Conservation (phyloP, 768 basidiomycete genomes). For the Lanmaoa pseudosensibilis region DNA sequence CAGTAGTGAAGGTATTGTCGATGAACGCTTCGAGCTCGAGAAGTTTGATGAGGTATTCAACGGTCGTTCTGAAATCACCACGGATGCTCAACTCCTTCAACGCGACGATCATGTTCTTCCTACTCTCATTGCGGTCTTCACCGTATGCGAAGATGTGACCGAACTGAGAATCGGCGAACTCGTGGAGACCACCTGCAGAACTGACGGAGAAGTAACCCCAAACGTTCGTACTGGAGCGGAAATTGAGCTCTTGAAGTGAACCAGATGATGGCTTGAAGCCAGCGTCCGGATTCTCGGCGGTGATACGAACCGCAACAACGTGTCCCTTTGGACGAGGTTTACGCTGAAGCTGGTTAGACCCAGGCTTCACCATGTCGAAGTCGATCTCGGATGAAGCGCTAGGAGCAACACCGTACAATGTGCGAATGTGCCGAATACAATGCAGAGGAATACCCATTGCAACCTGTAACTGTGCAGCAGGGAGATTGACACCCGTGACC, state of each 20-base stretch:
- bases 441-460: conserved; percentile 98
- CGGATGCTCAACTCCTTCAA: conserved; percentile 98
- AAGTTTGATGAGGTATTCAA: conserved; percentile 98
- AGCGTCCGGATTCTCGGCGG: conserved; percentile 98
- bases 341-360: conserved; percentile 83
- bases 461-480: conserved; percentile 94
- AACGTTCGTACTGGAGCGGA: conserved; percentile 98
- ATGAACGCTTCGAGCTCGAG: conserved; percentile 95
- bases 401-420: conserved; percentile 91
- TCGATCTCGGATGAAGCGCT: conserved; percentile 91
- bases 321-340: conserved; percentile 97
- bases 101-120: conserved; percentile 99
- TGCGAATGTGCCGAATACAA: conserved; percentile 93
- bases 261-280: conserved; percentile 99
- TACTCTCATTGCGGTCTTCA: conserved; percentile 88
- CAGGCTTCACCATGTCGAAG: conserved; percentile 92
- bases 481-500: conserved; percentile 98
- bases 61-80: conserved; percentile 97
- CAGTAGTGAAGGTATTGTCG: conserved; percentile 97
- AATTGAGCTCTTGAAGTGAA: conserved; percentile 96
- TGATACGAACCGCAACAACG: conserved; percentile 98
- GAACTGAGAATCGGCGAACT: conserved; percentile 99
- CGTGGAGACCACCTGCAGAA: conserved; percentile 93
- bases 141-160: conserved; percentile 99
- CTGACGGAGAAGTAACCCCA: conserved; percentile 99